Conservation (phyloP, 257 asterid genomes). For the Lavandula angustifolia region DNA sequence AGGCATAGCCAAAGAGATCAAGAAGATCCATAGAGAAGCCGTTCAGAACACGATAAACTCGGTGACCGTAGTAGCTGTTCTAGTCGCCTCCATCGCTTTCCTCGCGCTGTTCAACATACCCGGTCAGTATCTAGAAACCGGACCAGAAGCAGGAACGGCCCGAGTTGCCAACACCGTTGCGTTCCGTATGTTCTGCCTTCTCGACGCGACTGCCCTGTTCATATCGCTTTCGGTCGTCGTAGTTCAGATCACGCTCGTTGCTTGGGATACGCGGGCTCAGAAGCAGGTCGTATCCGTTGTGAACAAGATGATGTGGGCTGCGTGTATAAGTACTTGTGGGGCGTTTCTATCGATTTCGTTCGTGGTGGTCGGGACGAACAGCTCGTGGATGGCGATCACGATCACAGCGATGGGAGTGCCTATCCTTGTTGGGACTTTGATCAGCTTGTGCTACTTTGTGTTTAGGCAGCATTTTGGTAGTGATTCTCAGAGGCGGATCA, state of each 20-base stretch:
- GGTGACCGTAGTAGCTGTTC: constrained; percentile 87
- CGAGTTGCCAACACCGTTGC: constrained; percentile 48
- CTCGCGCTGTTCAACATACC: constrained; percentile 90
- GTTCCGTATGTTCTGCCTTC: constrained; percentile 79
- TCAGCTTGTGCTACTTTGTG: constrained; percentile 85
- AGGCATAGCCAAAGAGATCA: constrained; percentile 94
- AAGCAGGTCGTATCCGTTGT: constrained; percentile 79
- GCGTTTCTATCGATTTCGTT: constrained; percentile 83
- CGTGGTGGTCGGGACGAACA: constrained; percentile 72
- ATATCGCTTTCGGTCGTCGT: constrained; percentile 90
- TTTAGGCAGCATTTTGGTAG: constrained; percentile 88
- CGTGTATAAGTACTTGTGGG: constrained; percentile 89
- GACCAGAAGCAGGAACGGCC: constrained; percentile 67
- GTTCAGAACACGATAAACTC: constrained; percentile 91
- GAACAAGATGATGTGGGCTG: constrained; percentile 98
- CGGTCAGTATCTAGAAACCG: constrained; percentile 54
- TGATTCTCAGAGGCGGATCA: constrained; percentile 85
- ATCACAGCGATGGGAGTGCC: constrained; percentile 80
- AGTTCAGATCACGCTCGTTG: constrained; percentile 86
- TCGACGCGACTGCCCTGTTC: constrained; percentile 81
- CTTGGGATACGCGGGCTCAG: constrained; percentile 93
- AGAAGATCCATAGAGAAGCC: constrained; percentile 89
- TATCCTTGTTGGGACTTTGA: constrained; percentile 73
- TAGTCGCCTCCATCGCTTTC: constrained; percentile 92
- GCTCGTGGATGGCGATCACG: constrained; percentile 81